Conservation (phyloP, 768 basidiomycete genomes). For the Naganishia kalamii region DNA sequence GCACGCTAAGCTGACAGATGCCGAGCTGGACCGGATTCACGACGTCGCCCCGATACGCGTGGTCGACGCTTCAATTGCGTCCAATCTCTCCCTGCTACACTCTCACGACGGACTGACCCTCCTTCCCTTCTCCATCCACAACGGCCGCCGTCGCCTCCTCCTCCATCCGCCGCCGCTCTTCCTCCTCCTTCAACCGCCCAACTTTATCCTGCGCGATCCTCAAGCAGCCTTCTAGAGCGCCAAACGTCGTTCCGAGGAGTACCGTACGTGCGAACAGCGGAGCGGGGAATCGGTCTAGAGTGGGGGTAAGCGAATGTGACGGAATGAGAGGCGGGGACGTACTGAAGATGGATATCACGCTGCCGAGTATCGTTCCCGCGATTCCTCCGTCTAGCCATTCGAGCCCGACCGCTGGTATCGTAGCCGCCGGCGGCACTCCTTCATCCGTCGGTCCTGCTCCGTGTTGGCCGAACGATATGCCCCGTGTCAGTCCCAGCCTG, state of each 20-base stretch:
- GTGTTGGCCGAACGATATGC: not conserved
- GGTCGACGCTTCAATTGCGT: no score
- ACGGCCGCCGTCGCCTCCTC: not conserved
- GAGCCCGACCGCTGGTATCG: constrained; percentile 17
- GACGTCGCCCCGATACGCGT: not conserved
- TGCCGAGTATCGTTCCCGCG: constrained; percentile 35
- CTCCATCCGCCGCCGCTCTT: not conserved
- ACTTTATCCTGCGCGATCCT: constrained; percentile 19
- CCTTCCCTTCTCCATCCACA: not conserved
- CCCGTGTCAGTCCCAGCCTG: constrained; percentile 26
- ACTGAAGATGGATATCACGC: constrained; percentile 34
- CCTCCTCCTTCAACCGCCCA: constrained; percentile 14
- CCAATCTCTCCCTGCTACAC: not conserved
- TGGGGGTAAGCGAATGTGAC: not conserved
- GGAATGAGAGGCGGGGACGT: constrained; percentile 13
- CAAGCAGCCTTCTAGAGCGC: constrained; percentile 24
- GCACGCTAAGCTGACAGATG: no score
- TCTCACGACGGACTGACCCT: not conserved
- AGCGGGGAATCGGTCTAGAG: constrained; percentile 36
- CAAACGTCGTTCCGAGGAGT: constrained; percentile 36
- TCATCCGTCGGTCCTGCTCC: not conserved
- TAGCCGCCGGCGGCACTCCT: not conserved
- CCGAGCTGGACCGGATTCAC: not conserved
- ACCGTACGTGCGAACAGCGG: constrained; percentile 36
- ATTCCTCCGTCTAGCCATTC: constrained; percentile 39